Percentiles rank a stretch among this genome's conserved stretches.
Conservation (phyloP, 192 early-diverging fungal species). For the Oehlia diaphana region DNA sequence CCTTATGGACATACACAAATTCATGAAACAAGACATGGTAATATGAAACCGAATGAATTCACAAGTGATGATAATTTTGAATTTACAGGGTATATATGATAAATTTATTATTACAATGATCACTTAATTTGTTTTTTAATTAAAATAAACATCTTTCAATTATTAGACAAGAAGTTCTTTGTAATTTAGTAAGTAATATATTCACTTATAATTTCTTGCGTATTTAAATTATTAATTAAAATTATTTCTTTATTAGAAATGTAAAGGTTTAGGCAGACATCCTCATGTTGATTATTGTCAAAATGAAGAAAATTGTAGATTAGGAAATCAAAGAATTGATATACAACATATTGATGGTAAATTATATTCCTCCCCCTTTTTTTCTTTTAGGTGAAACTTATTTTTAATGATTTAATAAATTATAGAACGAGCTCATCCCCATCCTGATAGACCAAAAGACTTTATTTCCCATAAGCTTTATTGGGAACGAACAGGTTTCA, state of each 20-base stretch:
- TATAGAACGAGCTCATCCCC: conserved; percentile 9
- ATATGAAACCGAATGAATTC: conserved; percentile 12
- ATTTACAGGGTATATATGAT: not conserved
- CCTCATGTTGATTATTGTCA: conserved; percentile 33
- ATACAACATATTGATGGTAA: conserved; percentile 21
- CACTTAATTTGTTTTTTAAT: no score
- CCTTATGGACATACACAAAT: conserved; percentile 5
- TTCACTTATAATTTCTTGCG: not conserved
- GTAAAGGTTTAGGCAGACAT: conserved; percentile 25
- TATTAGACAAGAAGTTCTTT: conserved; percentile 14
- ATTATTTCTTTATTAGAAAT: not conserved
- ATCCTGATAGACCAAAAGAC: not conserved
- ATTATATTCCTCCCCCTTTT: no score
- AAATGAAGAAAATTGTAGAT: conserved; percentile 14
- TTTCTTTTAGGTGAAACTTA: no score
- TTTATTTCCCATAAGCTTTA: conserved; percentile 27
- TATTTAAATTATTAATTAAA: not conserved
- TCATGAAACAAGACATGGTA: conserved; percentile 14
- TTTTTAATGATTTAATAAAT: not conserved
- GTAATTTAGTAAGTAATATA: conserved; percentile 19
- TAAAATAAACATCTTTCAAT: not conserved
- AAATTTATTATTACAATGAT: not conserved
- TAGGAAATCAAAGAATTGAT: not conserved
- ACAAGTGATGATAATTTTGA: conserved; percentile 9
- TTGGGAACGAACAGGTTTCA: conserved; percentile 32